phyloP scores from a whole-genome alignment of 1,284 basidiomycete genomes.

The Kalmanozyma brasiliensis region DNA sequence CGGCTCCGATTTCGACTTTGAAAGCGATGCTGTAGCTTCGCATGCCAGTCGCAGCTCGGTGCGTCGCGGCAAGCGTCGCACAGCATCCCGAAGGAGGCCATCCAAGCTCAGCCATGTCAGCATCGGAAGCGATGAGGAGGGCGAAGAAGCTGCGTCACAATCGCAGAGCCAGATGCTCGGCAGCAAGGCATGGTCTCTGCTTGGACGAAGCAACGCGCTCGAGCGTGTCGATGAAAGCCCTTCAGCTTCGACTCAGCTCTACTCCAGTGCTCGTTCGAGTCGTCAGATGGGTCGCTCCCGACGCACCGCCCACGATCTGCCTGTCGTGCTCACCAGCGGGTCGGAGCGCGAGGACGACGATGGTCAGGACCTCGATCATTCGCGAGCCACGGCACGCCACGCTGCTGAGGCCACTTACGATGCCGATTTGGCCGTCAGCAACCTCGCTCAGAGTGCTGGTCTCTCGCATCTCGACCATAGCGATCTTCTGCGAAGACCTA shows the following conservation, averaged over 20 bases:
- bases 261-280: constrained; percentile 37
- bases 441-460: constrained; percentile 46
- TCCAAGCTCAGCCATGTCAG: constrained; percentile 32
- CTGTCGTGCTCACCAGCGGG: constrained; percentile 34
- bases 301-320: constrained; percentile 10
- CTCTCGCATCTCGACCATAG: constrained; percentile 25
- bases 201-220: constrained; percentile 20
- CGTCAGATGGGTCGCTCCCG: constrained; percentile 14
- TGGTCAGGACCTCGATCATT: not conserved
- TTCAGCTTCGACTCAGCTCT: constrained; percentile 34
- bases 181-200: constrained; percentile 40
- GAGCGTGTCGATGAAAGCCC: constrained; percentile 28
- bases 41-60: constrained; percentile 32
- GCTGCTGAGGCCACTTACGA: constrained; percentile 12
- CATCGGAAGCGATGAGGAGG: constrained; percentile 30
- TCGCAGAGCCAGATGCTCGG: constrained; percentile 26
- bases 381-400: constrained; percentile 3
- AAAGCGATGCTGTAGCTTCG: constrained; percentile 41
- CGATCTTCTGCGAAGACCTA: constrained; percentile 31
- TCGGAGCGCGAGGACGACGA: constrained; percentile 26
- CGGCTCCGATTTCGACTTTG: constrained; percentile 49
- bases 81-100: constrained; percentile 16
- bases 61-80: constrained; percentile 8
- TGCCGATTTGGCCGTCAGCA: constrained; percentile 38
- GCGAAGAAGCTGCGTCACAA: constrained; percentile 5